A percentile compares a stretch with the other conserved stretches of the same genome.
These are phyloP conservation scores for Fagopyrum esculentum DNA, from an alignment of 148 eudicot species.

Conservation along the genomic window DNA sequence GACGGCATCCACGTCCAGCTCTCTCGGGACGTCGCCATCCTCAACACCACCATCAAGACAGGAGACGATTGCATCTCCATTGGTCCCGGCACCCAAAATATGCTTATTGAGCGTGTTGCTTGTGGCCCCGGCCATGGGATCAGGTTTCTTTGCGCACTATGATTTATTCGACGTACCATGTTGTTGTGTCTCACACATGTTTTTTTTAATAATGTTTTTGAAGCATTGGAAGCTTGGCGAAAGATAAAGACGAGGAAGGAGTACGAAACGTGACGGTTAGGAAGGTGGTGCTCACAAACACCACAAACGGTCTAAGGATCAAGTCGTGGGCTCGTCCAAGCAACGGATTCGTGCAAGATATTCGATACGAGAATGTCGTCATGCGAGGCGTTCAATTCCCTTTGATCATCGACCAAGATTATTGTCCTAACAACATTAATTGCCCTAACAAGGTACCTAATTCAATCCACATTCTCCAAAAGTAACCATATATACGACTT, in stretches of 20 bases:
- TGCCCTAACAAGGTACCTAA: slow-evolving; percentile 26
- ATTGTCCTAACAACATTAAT: slow-evolving; percentile 31
- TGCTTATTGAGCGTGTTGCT: slow-evolving; percentile 1
- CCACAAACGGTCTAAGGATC: slow-evolving; percentile 41
- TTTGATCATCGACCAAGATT: slow-evolving; percentile 45
- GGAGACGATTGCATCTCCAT: slow-evolving; percentile 18
- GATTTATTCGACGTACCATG: neutral
- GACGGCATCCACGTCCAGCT: slow-evolving; percentile 14
- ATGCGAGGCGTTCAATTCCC: slow-evolving; percentile 40
- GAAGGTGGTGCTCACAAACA: slow-evolving; percentile 25
- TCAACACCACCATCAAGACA: slow-evolving; percentile 3
- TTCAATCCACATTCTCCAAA: neutral
- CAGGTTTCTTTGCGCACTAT: neutral
- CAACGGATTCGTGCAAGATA: slow-evolving; percentile 32
- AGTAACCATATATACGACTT: too few species aligned
- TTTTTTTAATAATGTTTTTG: neutral
- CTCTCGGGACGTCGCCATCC: slow-evolving; percentile 2
- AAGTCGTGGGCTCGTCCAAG: slow-evolving; percentile 52
- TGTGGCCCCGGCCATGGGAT: slow-evolving; percentile 17
- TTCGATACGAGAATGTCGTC: slow-evolving; percentile 29
- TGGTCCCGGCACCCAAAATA: slow-evolving; percentile 11
- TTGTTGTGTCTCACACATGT: neutral
- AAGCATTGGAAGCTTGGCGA: slow-evolving; percentile 54
- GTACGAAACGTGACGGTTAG: slow-evolving; percentile 45
- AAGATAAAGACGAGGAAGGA: slow-evolving; percentile 28